Evolutionary conservation across 2,329 filamentous ascomycete genomes (phyloP).

Genomic region (Fusarium chlamydosporum): DNA sequence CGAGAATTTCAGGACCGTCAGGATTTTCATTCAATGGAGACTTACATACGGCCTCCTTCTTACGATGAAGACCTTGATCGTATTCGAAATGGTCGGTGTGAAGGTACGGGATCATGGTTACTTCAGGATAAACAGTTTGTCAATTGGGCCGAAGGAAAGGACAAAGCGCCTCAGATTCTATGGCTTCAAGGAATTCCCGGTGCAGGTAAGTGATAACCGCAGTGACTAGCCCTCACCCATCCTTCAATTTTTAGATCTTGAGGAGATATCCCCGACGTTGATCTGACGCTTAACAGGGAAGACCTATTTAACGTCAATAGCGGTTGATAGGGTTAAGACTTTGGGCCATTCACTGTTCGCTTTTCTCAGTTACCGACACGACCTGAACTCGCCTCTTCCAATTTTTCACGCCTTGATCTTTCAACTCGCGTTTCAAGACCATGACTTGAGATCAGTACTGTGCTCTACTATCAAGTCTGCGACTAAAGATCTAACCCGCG

Average conservation of each 20-base stretch:
- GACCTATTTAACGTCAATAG: neutral
- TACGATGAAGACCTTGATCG: constrained; percentile 3
- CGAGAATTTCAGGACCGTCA: neutral
- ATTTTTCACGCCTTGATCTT: neutral
- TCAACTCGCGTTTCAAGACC: neutral
- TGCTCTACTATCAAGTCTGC: neutral
- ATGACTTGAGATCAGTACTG: neutral
- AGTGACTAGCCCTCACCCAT: no score
- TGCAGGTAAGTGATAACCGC: neutral
- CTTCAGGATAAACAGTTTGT: neutral
- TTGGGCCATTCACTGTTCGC: neutral
- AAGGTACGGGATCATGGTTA: neutral
- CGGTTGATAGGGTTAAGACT: rapidly evolving
- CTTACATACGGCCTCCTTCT: neutral
- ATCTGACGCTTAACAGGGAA: neutral
- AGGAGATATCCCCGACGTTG: neutral
- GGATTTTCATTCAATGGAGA: constrained; percentile 5
- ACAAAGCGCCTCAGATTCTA: neutral
- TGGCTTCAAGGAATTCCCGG: constrained; percentile 7
- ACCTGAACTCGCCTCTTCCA: neutral
- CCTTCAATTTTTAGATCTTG: neutral
- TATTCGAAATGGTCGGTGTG: neutral
- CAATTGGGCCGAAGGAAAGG: neutral
- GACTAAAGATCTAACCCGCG: neutral
- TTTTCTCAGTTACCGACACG: neutral